These are phyloP conservation scores for Chrysopogon serrulatus DNA, from an alignment of 176 grass and related monocot genomes.

Conservation along the genomic window DNA sequence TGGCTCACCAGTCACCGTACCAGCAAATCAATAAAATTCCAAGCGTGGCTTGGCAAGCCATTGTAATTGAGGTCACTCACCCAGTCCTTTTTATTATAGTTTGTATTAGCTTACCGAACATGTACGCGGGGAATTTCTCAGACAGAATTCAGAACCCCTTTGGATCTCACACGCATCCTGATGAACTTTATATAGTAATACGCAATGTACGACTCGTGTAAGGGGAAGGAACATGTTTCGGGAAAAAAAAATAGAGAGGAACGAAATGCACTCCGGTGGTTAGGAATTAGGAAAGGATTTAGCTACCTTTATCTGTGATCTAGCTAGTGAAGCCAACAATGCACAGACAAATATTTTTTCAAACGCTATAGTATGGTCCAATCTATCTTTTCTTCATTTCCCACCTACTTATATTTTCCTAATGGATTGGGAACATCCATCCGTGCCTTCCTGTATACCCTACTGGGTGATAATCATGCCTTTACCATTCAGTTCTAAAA, in stretches of 20 bases:
- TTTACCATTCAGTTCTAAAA: too few relatives aligned
- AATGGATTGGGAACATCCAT: not conserved
- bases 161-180: not conserved
- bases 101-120: constrained; percentile 1
- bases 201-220: too few relatives aligned
- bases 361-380: not conserved
- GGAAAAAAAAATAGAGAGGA: too few relatives aligned
- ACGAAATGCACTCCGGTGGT: too few relatives aligned
- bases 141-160: not conserved
- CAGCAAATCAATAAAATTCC: too few relatives aligned
- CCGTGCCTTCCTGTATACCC: not conserved
- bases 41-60: not conserved
- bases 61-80: not conserved
- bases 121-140: not conserved
- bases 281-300: too few relatives aligned
- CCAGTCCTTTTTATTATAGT: not conserved
- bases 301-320: too few relatives aligned
- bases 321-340: too few relatives aligned
- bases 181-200: too few relatives aligned
- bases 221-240: too few relatives aligned
- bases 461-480: not conserved
- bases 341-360: not conserved
- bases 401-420: not conserved
- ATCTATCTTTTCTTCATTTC: not conserved
- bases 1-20: too few relatives aligned